Conservation (phyloP, 1,284 basidiomycete species). For the Exobasidium cylindrosporum region DNA sequence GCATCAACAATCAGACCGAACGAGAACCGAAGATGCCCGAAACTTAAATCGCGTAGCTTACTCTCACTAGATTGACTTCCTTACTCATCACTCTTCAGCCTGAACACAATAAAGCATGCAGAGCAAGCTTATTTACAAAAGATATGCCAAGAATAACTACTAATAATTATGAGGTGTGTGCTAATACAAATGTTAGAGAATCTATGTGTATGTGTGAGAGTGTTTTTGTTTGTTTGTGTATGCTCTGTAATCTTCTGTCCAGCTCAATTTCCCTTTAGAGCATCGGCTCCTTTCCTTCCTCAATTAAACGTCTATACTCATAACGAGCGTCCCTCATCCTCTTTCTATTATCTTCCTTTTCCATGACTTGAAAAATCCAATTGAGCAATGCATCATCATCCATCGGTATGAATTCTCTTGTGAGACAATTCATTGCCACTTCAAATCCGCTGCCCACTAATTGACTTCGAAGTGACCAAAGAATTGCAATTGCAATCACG, state of each 20-base stretch:
- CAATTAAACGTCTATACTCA: conserved; percentile 1
- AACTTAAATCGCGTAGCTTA: too few relatives aligned
- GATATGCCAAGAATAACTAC: too few relatives aligned
- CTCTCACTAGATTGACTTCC: too few relatives aligned
- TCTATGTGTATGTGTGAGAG: not conserved
- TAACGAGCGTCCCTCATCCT: not conserved
- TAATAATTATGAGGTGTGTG: too few relatives aligned
- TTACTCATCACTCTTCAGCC: too few relatives aligned
- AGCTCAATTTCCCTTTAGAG: not conserved
- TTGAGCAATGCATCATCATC: conserved; percentile 45
- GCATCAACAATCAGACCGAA: too few relatives aligned
- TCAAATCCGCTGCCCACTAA: conserved; percentile 30
- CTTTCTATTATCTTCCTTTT: conserved; percentile 8
- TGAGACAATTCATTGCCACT: conserved; percentile 33
- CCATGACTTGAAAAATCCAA: conserved; percentile 30
- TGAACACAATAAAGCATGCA: too few relatives aligned
- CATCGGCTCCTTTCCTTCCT: conserved; percentile 9
- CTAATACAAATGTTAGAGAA: not conserved
- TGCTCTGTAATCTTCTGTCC: not conserved
- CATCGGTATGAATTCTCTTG: conserved; percentile 40
- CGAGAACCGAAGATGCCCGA: too few relatives aligned
- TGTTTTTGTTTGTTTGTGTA: too few relatives aligned
- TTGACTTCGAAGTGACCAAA: conserved; percentile 81
- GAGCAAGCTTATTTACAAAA: too few relatives aligned
- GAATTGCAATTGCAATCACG: conserved; percentile 75